phyloP scores from a whole-genome alignment of 179 eudicot species.

The Vitellaria paradoxa region DNA sequence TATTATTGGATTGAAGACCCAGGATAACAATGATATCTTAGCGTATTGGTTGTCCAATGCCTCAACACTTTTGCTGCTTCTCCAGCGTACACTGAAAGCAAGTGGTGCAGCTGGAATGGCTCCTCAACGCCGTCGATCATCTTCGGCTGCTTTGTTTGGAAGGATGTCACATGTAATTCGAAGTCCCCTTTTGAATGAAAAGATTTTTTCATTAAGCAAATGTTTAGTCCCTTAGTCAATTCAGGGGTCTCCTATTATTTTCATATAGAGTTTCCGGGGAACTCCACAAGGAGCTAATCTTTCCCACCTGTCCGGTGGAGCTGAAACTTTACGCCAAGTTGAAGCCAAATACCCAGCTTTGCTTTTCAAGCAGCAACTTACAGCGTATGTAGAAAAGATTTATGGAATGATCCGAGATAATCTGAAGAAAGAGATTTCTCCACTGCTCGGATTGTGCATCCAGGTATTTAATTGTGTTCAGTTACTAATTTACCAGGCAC shows the following conservation, averaged over 20 bases:
- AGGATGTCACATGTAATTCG: slow-evolving; percentile 65
- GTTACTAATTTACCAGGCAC: not conserved
- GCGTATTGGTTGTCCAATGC: slow-evolving; percentile 98
- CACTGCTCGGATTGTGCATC: slow-evolving; percentile 88
- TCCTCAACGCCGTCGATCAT: slow-evolving; percentile 84
- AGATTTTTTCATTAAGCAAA: not conserved
- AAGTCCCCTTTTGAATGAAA: not conserved
- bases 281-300: slow-evolving; percentile 71
- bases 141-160: slow-evolving; percentile 71
- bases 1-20: slow-evolving; percentile 47
- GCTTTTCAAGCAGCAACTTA: slow-evolving; percentile 96
- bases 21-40: slow-evolving; percentile 85
- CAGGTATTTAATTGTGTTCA: slow-evolving; percentile 49
- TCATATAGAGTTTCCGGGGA: slow-evolving; percentile 81
- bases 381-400: slow-evolving; percentile 93
- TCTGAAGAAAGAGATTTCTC: slow-evolving; percentile 92
- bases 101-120: slow-evolving; percentile 85
- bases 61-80: slow-evolving; percentile 76
- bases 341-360: slow-evolving; percentile 98
- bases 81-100: slow-evolving; percentile 93
- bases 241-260: not conserved
- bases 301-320: slow-evolving; percentile 58
- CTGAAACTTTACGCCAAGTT: slow-evolving; percentile 73
- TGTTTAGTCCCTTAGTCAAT: not conserved
- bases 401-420: slow-evolving; percentile 95